These are phyloP conservation scores for Musa acuminata DNA, from an alignment of 176 grass and related monocot species.

Conservation along the genomic window DNA sequence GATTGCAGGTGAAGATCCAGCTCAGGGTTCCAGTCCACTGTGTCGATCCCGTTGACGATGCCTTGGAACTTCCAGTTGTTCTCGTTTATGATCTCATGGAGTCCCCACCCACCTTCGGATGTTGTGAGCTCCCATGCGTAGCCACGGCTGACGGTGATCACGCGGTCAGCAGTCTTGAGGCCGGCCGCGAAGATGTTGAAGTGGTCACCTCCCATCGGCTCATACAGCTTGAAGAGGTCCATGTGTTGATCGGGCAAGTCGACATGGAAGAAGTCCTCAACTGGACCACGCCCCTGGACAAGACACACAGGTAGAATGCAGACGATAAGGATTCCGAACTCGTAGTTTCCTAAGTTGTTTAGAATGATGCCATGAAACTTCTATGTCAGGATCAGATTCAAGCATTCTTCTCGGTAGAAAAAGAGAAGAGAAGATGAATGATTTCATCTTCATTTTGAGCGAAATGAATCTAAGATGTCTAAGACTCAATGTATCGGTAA, in stretches of 20 bases:
- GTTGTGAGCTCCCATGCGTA: constrained; percentile 92
- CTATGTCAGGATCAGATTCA: no score
- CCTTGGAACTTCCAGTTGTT: constrained; percentile 73
- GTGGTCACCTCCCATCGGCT: constrained; percentile 63
- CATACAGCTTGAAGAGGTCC: constrained; percentile 58
- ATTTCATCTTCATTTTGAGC: no score
- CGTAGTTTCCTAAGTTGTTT: no score
- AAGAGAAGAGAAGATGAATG: no score
- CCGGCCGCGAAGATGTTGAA: constrained; percentile 72
- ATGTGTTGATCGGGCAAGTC: constrained; percentile 79
- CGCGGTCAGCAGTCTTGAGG: constrained; percentile 57
- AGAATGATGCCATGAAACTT: no score
- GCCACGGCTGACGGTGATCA: constrained; percentile 69
- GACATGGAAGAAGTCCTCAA: constrained; percentile 44
- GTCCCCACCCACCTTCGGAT: constrained; percentile 73
- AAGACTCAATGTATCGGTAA: not conserved
- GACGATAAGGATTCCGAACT: no score
- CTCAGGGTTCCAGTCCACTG: constrained; percentile 56
- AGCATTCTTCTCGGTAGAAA: no score
- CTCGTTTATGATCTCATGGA: constrained; percentile 74
- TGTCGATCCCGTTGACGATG: constrained; percentile 88
- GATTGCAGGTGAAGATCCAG: constrained; percentile 60
- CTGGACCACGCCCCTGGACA: constrained; percentile 67
- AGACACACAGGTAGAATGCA: not conserved
- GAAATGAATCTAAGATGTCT: not conserved